Evolutionary conservation across 2,329 filamentous ascomycete species (phyloP).

Genomic region (Colletotrichum scovillei): DNA sequence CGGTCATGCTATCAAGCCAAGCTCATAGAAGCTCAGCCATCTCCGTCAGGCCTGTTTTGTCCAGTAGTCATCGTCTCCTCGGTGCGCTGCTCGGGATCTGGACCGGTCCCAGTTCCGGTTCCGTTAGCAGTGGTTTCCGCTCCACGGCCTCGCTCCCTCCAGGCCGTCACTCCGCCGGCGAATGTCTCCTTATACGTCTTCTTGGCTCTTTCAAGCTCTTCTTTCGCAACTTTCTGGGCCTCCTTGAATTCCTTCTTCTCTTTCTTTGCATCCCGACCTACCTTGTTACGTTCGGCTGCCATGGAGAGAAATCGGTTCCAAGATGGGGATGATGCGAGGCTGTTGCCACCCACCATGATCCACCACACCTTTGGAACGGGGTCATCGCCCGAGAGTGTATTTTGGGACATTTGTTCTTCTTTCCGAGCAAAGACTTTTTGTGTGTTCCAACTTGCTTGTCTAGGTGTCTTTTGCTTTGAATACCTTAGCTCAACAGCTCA

Average conservation of each 20-base stretch:
- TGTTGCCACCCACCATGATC: slow-evolving; percentile 25
- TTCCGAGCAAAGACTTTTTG: background rate
- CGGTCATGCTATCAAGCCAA: background rate
- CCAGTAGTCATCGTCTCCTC: background rate
- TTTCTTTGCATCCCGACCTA: background rate
- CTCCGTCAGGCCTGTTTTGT: background rate
- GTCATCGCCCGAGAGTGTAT: background rate
- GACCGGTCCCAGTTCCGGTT: background rate
- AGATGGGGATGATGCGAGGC: slow-evolving; percentile 8
- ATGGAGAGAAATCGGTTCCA: slow-evolving; percentile 18
- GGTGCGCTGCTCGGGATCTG: background rate
- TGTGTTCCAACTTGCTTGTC: background rate
- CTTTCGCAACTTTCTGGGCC: slow-evolving; percentile 5
- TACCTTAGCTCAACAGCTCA: background rate
- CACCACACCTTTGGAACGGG: slow-evolving; percentile 13
- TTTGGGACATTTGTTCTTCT: slow-evolving; percentile 2
- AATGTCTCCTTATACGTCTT: slow-evolving; percentile 15
- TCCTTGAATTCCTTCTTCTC: slow-evolving; percentile 8
- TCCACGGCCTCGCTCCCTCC: slow-evolving; percentile 13
- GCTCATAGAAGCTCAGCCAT: background rate
- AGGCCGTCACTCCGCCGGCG: slow-evolving; percentile 6
- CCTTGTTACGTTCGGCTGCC: slow-evolving; percentile 1
- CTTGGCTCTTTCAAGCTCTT: slow-evolving; percentile 10
- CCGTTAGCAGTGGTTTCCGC: background rate
- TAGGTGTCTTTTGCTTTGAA: background rate